Conservation (phyloP, 108 stramenopile species). For the Schizochytrium sp. region DNA sequence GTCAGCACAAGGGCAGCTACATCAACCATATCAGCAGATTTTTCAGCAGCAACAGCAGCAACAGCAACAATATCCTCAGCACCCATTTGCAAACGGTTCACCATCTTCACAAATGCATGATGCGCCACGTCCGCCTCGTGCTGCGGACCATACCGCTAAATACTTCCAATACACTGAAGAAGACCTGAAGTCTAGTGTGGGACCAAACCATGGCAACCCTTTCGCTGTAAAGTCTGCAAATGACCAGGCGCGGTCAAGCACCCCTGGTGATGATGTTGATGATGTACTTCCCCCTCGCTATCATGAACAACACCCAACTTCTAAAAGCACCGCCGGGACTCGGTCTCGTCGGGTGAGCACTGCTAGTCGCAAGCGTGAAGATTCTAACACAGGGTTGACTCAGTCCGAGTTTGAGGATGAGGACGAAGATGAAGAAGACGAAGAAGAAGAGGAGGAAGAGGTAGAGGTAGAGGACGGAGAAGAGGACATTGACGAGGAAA, state of each 20-base stretch:
- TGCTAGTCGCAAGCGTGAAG: no score
- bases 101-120: no score
- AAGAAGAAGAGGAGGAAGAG: slow-evolving; percentile 17
- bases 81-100: not conserved
- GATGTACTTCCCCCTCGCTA: not conserved
- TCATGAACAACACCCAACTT: slow-evolving; percentile 1
- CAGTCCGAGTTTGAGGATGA: not conserved
- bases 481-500: not conserved
- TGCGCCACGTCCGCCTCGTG: not conserved
- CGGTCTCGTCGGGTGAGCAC: no score
- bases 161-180: slow-evolving; percentile 15
- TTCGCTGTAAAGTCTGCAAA: no score
- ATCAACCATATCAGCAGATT: not conserved
- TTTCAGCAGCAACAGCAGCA: not conserved
- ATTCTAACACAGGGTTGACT: not conserved
- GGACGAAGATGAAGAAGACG: slow-evolving; percentile 19
- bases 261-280: not conserved
- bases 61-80: not conserved
- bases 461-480: not conserved
- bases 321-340: not conserved
- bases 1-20: not conserved
- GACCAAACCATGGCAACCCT: no score
- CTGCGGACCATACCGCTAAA: not conserved
- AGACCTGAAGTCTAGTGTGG: not conserved
- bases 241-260: not conserved